Base-by-base conservation (phyloP, 345 rosid genomes). In the Moringa oleifera region DNA sequence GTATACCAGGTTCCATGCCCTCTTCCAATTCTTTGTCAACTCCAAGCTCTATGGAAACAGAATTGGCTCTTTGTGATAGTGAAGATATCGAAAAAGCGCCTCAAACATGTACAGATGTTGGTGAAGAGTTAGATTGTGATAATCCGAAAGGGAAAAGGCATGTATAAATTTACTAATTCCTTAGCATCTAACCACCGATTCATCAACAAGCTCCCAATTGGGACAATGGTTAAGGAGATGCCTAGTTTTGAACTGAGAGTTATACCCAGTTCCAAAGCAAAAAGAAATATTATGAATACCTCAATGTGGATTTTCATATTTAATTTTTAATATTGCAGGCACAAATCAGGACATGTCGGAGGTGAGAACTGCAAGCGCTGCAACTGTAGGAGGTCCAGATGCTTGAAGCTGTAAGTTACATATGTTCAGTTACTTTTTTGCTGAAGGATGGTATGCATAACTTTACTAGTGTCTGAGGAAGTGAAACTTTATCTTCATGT, bases 351-450 rank as follows among this genome's bases (percentile, higher is more conserved):
- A 45, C 52, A 46, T 62, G 36, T 23, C 7, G 76, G 61, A 24
- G 90, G 53, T 63, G 71, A 67, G 24, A 63, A 78, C 37, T 90
- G 99, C 81, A 94, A 88, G 77, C 90, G 95, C 55, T 94, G 97
- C 58, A 88, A 78, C 61, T 94, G 99, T 67, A 86, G 79, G 77
- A 90, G 83, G 66, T 90, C 97, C 18, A 86, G 85, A 79, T 94
- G 99, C 81, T 77, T 94, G 90, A 94, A 93, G 74, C 89, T 93
- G 98, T 90, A 80, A 86, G 98, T 85, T 59, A 18, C 0, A 50
- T 53, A 5, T 51, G 53, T 61, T 56, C 36, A 22, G 37, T 59
- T 45, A 20, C 21, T 51, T 51, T 51, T 33, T 33, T 51, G 54
- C 16, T 41, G 2, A 15, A 41, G 16, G 6, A 11, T 41, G 33